Base-by-base conservation (phyloP, 2,329 filamentous ascomycete species). In the Fusarium praegraminearum region DNA sequence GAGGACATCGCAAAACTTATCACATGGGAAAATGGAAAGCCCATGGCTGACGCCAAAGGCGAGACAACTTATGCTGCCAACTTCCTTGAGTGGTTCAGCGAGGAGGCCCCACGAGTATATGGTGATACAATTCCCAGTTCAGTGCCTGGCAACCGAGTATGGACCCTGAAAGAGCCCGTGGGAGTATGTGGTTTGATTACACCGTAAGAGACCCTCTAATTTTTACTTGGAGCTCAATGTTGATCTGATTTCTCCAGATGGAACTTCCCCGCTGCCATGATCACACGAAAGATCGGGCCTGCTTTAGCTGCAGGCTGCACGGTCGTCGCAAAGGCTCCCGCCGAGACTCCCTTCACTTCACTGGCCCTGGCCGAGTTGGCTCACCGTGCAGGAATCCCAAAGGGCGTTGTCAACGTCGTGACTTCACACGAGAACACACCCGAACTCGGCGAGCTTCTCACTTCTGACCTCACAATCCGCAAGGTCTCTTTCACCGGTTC, bases 401-500 rank as follows among this genome's bases (percentile, higher is more conserved):
- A 91, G 76, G 95, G 95, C 38, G 94, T 98, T 1, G 87, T 98
- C 69, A 98, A 98, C 80, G 85, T 98, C 59, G 86, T 99, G 60
- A 97, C 94, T 3, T 87, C 93, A 0, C 81, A 92, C 6, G 82
- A 91, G 56, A 96, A 97, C 80, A 98, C 94, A 0, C 85, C 90
- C 15, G 89, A 91, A 71, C 87, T 98, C 5, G 95, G 95, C 58
- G 84, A 91, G 78, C 82, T 88, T 22, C 85, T 98, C 57, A 97
- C 93, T 13, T 91, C 91, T 1, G 76, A 79, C 75, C 88, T 91
- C 5, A 89, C 86, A 3, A 85, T 99, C 70, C 91, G 91, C 78
- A 98, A 98, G 81, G 87, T 98, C 44, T 97, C 93, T 16, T 99
- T 99, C 80, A 98, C 96, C 1, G 96, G 96, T 51, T 98, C 82